Percentiles rank a stretch among this genome's conserved stretches.
Evolutionary conservation across 148 eudicot genomes (phyloP).

Genomic region (Diospyros lotus): DNA sequence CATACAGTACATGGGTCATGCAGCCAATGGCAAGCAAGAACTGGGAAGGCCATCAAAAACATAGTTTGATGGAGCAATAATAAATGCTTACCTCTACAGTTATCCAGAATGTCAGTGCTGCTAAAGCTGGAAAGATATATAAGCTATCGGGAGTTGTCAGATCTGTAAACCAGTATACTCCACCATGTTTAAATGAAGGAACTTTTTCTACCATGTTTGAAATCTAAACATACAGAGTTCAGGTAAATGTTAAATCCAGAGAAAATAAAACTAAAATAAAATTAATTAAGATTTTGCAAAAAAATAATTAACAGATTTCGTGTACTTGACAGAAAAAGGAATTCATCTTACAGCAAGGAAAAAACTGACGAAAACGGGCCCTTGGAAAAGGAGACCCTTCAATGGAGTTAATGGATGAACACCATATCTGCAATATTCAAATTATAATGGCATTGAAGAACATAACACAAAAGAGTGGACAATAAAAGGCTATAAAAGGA

Average conservation of each 20-base stretch:
- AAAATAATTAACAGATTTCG: neutral
- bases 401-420: slow-evolving; percentile 85
- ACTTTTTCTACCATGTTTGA: slow-evolving; percentile 91
- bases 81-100: slow-evolving; percentile 70
- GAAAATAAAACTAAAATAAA: neutral
- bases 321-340: slow-evolving; percentile 2
- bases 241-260: neutral
- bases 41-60: neutral
- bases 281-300: neutral
- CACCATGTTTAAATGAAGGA: slow-evolving; percentile 84
- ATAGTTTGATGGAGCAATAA: slow-evolving; percentile 7
- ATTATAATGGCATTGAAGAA: neutral
- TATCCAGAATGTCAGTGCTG: slow-evolving; percentile 71
- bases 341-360: slow-evolving; percentile 86
- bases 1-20: neutral
- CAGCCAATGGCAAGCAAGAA: neutral
- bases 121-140: slow-evolving; percentile 72
- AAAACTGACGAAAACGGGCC: slow-evolving; percentile 83
- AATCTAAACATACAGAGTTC: slow-evolving; percentile 42
- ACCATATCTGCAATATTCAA: slow-evolving; percentile 55
- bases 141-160: slow-evolving; percentile 72
- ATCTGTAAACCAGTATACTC: slow-evolving; percentile 90
- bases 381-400: slow-evolving; percentile 80
- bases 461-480: neutral
- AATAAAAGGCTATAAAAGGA: neutral